A percentile compares a stretch with the other conserved stretches of the same genome.
These are phyloP conservation scores for Curvularia sp. DNA, from an alignment of 2,329 filamentous ascomycete genomes.

Conservation along the genomic window DNA sequence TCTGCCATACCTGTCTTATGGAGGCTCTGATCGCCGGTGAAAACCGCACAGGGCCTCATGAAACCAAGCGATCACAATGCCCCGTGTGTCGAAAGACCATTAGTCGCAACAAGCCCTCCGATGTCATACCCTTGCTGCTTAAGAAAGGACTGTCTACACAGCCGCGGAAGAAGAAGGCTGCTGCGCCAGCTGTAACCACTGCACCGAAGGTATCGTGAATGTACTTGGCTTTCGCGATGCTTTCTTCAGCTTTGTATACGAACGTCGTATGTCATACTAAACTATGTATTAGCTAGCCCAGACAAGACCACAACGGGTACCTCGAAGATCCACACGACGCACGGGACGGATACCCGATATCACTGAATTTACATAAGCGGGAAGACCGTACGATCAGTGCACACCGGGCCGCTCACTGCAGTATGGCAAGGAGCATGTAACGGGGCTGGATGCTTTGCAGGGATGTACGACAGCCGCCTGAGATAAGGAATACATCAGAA, in stretches of 20 bases:
- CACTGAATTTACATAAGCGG: not conserved
- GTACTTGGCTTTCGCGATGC: slow-evolving; percentile 22
- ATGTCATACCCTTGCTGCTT: slow-evolving; percentile 53
- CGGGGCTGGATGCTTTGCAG: not conserved
- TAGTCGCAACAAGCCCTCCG: slow-evolving; percentile 48
- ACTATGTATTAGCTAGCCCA: slow-evolving; percentile 1
- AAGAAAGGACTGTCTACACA: slow-evolving; percentile 50
- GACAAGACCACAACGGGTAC: not conserved
- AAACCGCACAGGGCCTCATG: slow-evolving; percentile 54
- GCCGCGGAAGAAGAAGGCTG: slow-evolving; percentile 39
- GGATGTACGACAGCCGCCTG: not conserved
- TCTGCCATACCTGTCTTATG: slow-evolving; percentile 68
- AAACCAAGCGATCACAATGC: slow-evolving; percentile 54
- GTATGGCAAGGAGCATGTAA: not conserved
- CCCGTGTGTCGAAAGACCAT: slow-evolving; percentile 58
- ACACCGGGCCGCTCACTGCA: not conserved
- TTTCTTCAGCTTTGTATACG: slow-evolving; percentile 3
- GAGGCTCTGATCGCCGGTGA: slow-evolving; percentile 65
- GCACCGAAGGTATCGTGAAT: slow-evolving; percentile 31
- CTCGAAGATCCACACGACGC: not conserved
- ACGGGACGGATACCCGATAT: not conserved
- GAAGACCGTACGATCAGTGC: accelerated
- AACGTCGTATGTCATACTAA: slow-evolving; percentile 8
- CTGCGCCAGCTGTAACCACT: slow-evolving; percentile 11
- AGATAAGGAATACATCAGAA: not conserved